Evolutionary conservation across 495 filamentous ascomycete species (phyloP), one percentile per base, ranked within the genome.

Genomic region (Annulohypoxylon moriforme): DNA sequence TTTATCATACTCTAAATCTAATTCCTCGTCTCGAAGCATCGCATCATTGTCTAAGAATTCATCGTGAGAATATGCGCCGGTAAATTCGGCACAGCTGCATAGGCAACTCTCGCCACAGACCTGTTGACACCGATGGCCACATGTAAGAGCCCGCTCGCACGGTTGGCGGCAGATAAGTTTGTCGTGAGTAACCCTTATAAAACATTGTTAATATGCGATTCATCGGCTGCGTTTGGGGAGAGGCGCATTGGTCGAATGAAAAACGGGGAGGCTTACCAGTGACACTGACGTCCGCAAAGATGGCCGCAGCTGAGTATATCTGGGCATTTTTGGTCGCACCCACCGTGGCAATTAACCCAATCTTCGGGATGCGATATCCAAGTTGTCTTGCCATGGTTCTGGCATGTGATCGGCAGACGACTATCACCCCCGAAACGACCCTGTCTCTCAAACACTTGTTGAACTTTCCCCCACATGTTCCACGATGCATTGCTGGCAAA

Each of bases 81-180:
- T 71, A 40, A 82, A 82, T 0, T 7, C 55, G 6, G 67, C 52
- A 59, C 82, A 84, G 11, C 38, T 67, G 46, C 81, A 83, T 0
- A n/a, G 42, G 38, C 83, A 86, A 0, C 46, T 16, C 40, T 83
- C 74, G n/a, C 82, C 75, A 59, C 84, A 86, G 3, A 75, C 31
- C 2, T 42, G 71, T 22, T 82, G 68, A 56, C 85, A 87, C 4
- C 81, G 83, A 71, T 94, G 90, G 0, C 91, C 89, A 76, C 93
- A 96, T 0, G n/a, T 20, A 5, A 95, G 82, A 0, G 25, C 40
- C 38, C 84, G 81, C 1, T 79, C 72, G 68, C 93, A 96, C 2
- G 91, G 84, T 42, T 84, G 57, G 3, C 85, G 87, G 73, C 93
- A 97, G 20, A 89, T 90, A 0, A 93, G 77, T 50, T 84, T 83